Percentiles rank a stretch among this genome's conserved stretches.
Conservation (phyloP, 495 filamentous ascomycete species). For the Parathielavia appendiculata region DNA sequence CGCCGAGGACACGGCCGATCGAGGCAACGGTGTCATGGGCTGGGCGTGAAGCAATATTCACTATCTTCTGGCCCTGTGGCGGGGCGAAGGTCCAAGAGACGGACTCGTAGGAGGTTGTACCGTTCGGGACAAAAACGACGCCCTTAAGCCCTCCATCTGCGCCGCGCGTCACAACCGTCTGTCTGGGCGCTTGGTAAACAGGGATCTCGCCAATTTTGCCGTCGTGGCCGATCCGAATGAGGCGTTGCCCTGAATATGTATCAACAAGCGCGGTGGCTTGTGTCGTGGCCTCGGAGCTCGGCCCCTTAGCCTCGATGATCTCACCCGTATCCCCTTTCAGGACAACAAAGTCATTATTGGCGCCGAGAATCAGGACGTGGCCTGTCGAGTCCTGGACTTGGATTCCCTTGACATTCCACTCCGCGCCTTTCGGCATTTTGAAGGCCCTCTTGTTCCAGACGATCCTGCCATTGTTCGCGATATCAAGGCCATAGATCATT, state of each 20-base stretch:
- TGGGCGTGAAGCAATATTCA: conserved; percentile 60
- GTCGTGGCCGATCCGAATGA: conserved; percentile 45
- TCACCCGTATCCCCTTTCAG: conserved; percentile 55
- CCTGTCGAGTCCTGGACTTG: conserved; percentile 51
- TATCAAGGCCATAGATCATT: conserved; percentile 67
- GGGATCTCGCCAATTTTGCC: conserved; percentile 42
- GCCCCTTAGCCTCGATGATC: conserved; percentile 40
- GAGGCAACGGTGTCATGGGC: conserved; percentile 85
- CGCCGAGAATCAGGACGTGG: conserved; percentile 52
- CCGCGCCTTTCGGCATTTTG: conserved; percentile 46
- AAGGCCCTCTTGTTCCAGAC: conserved; percentile 65
- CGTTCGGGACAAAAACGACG: conserved; percentile 43
- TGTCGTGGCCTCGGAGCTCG: conserved; percentile 35
- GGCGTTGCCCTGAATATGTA: conserved; percentile 43
- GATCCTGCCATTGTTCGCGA: conserved; percentile 67
- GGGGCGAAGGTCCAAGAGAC: conserved; percentile 73
- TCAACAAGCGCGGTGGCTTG: conserved; percentile 49
- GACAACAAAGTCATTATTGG: conserved; percentile 53
- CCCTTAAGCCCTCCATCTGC: conserved; percentile 59
- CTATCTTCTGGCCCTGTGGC: conserved; percentile 59
- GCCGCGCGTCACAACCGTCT: conserved; percentile 58
- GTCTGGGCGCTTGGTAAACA: conserved; percentile 37
- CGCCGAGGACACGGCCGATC: conserved; percentile 86
- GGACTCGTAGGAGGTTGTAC: conserved; percentile 41
- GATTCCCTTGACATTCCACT: conserved; percentile 67